Conservation (phyloP, 495 filamentous ascomycete species). For the Terfezia claveryi region DNA sequence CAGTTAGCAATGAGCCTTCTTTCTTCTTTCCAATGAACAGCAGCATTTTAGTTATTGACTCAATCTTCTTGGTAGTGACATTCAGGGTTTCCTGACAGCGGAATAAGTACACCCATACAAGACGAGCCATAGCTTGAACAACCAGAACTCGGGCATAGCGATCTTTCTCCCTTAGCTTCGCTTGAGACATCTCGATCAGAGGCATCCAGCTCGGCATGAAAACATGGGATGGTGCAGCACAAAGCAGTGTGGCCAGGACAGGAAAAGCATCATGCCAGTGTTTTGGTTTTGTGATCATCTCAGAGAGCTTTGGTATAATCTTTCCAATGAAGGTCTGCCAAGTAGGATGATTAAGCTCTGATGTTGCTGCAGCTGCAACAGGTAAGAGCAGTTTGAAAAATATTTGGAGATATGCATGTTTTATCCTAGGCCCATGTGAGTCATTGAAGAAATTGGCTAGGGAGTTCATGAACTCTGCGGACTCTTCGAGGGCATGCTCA, state of each 20-base stretch:
- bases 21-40: constrained; percentile 56
- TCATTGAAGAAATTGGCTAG: constrained; percentile 61
- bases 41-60: constrained; percentile 64
- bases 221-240: constrained; percentile 62
- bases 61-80: constrained; percentile 51
- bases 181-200: constrained; percentile 48
- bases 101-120: constrained; percentile 95
- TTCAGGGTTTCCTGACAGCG: constrained; percentile 50
- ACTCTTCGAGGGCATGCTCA: constrained; percentile 57
- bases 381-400: constrained; percentile 73
- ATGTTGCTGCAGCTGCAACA: constrained; percentile 55
- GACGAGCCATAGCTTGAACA: constrained; percentile 67
- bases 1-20: constrained; percentile 38
- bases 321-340: constrained; percentile 69
- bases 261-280: constrained; percentile 81
- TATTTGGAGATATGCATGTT: constrained; percentile 81
- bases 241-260: constrained; percentile 60
- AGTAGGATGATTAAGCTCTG: constrained; percentile 50
- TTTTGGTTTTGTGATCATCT: constrained; percentile 72
- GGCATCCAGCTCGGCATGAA: constrained; percentile 73
- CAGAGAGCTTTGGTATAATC: constrained; percentile 48
- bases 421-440: constrained; percentile 68
- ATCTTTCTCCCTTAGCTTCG: constrained; percentile 77
- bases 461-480: constrained; percentile 67
- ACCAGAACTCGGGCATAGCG: constrained; percentile 55